Percentiles rank a stretch among this genome's conserved stretches.
These are phyloP conservation scores for Grifola frondosa DNA, from an alignment of 1,284 basidiomycete species.

Conservation along the genomic window DNA sequence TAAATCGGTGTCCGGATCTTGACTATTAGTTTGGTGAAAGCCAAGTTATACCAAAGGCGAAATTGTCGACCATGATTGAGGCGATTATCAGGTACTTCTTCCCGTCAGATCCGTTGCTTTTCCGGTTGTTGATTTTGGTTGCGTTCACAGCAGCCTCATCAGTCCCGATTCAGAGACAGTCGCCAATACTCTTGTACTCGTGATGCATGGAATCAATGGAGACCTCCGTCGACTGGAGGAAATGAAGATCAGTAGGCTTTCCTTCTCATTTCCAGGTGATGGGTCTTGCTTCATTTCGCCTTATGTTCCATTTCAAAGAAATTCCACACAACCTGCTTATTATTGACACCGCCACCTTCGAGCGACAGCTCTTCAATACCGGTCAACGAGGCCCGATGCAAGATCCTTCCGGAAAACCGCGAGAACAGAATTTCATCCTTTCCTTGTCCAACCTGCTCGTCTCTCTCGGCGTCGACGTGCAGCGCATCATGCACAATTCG, in stretches of 20 bases:
- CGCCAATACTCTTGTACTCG: constrained; percentile 72
- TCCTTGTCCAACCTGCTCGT: constrained; percentile 55
- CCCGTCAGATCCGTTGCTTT: constrained; percentile 1
- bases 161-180: constrained; percentile 77
- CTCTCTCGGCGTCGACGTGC: constrained; percentile 45
- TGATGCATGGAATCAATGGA: constrained; percentile 63
- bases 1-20: constrained; percentile 22
- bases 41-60: constrained; percentile 66
- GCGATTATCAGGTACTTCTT: constrained; percentile 65
- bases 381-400: constrained; percentile 60
- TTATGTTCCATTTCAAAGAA: constrained; percentile 37
- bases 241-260: constrained; percentile 68
- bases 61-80: constrained; percentile 71
- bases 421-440: constrained; percentile 47
- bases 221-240: constrained; percentile 65
- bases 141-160: constrained; percentile 55
- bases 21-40: constrained; percentile 71
- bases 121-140: constrained; percentile 5
- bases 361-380: constrained; percentile 55
- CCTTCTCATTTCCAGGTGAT: constrained; percentile 14
- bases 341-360: constrained; percentile 65
- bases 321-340: constrained; percentile 74
- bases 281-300: not conserved
- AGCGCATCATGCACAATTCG: constrained; percentile 56
- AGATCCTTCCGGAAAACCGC: constrained; percentile 53